Evolutionary conservation across 108 stramenopile species (phyloP).

Genomic region (Fistulifera pelliculosa): DNA sequence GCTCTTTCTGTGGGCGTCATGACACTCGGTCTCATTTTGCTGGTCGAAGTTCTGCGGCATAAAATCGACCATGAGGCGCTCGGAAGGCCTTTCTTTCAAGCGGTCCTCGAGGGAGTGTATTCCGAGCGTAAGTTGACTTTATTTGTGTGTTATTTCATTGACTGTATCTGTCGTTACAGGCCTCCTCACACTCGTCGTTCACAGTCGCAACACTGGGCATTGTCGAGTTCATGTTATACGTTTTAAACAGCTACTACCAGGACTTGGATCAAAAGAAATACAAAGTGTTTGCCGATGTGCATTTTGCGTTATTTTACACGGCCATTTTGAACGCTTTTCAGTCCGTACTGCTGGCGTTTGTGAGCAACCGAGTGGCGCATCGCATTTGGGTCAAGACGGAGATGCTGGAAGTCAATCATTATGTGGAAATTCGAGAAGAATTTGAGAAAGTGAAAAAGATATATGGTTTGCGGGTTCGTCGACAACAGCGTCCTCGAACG

Average conservation of each 20-base stretch:
- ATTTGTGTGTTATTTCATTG: too few relatives aligned
- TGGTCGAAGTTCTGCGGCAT: conserved; percentile 61
- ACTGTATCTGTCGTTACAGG: too few relatives aligned
- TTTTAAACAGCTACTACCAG: conserved; percentile 46
- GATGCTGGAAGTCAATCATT: conserved; percentile 76
- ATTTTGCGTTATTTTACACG: conserved; percentile 81
- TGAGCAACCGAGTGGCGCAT: conserved; percentile 37
- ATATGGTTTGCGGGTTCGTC: too few relatives aligned
- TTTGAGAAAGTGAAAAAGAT: conserved; percentile 45
- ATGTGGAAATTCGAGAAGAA: conserved; percentile 83
- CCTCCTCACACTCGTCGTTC: too few relatives aligned
- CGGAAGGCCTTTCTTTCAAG: conserved; percentile 57
- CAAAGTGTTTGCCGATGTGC: conserved; percentile 72
- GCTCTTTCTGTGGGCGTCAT: conserved; percentile 46
- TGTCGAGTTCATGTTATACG: conserved; percentile 62
- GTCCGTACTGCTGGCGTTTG: conserved; percentile 40
- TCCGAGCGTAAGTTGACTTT: conserved; percentile 36
- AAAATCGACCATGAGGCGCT: conserved; percentile 48
- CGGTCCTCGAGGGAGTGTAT: conserved; percentile 65
- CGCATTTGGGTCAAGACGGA: conserved; percentile 71
- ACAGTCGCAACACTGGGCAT: conserved; percentile 45
- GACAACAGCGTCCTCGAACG: too few relatives aligned
- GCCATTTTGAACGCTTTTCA: conserved; percentile 83
- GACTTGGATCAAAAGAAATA: conserved; percentile 44
- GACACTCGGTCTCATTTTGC: conserved; percentile 60